Evolutionary conservation across 345 rosid species (phyloP).

Genomic region (Syzygium aromaticum): DNA sequence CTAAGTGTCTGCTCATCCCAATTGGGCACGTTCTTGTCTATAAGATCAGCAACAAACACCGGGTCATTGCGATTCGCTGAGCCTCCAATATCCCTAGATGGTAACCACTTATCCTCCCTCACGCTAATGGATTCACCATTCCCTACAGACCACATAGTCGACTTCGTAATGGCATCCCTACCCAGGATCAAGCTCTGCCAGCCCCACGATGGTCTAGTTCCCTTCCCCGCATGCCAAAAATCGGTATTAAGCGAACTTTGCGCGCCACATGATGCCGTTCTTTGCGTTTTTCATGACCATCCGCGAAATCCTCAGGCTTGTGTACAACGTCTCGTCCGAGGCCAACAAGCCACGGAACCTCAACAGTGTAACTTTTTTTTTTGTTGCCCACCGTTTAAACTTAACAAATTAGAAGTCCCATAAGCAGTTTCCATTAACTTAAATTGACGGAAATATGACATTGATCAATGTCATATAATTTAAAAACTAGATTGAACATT

Average conservation of each 20-base stretch:
- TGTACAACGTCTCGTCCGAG: conserved; percentile 18
- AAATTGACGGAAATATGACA: accelerated
- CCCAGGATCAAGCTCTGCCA: no score
- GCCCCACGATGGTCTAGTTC: no score
- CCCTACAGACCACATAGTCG: no score
- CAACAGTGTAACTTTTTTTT: neutral
- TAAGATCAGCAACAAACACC: no score
- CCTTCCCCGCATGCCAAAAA: no score
- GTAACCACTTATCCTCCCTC: no score
- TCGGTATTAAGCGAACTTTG: conserved; percentile 17
- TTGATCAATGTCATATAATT: neutral
- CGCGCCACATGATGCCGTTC: conserved; percentile 4
- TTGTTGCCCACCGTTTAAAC: accelerated
- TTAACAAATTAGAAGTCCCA: accelerated
- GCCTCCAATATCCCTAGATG: no score
- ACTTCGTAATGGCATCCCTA: no score
- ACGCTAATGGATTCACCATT: no score
- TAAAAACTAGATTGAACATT: neutral
- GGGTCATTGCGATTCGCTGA: no score
- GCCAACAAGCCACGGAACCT: conserved; percentile 18
- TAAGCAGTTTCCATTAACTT: accelerated
- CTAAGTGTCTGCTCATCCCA: no score
- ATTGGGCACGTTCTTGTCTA: no score
- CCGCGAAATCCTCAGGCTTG: conserved; percentile 7
- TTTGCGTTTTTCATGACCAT: conserved; percentile 17